Base-by-base conservation (phyloP, 2,329 filamentous ascomycete genomes). In the Cadophora gregata region DNA sequence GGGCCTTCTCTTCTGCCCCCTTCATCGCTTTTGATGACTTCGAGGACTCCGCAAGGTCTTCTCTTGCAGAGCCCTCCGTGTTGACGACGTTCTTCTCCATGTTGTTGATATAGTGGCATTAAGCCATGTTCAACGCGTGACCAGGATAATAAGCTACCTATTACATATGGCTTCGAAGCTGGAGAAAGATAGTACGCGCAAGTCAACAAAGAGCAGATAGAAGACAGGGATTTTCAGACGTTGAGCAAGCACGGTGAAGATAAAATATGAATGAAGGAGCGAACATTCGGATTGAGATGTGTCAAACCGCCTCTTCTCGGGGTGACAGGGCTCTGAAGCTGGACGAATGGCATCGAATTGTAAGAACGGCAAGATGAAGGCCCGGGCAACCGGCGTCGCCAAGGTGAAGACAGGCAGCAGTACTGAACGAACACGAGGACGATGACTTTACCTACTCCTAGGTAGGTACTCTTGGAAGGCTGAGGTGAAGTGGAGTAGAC, bases 41-140 rank as follows among this genome's bases (percentile, higher is more conserved):
- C 8, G 58, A 58, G 8, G 62, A 60, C 19, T 25, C 27, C 51
- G 55, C 47, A 21, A 58, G 53, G 25, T 59, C 56, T 24, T 33
- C 9, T 24, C 19, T 9, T 42, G 21, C 24, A 9, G 63, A 10
- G 16, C 27, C 58, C 31, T 66, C 42, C 8, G 33, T 48, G 19
- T 33, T 53, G 53, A 59, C 48, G 29, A 16, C 19, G 27, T 31
- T 29, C 51, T 59, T 67, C 47, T 68, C 66, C 66, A 65, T 66
- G 25, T 58, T 56, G 60, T 45, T 51, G 50, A 48, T 45, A 7
- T 9, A 42, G 21, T 16, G 21, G 14, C 36, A 4, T 50, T 14
- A 58, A 38, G 16, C 45, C 42, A 63, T 58, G 25, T 12, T 25
- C 36, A 7, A 42, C 4, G 27, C 42, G 51, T 27, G 31, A 50